Percentiles rank a stretch among this genome's conserved stretches.
phyloP scores from a whole-genome alignment of 768 basidiomycete species.

The Auricularia sp. region DNA sequence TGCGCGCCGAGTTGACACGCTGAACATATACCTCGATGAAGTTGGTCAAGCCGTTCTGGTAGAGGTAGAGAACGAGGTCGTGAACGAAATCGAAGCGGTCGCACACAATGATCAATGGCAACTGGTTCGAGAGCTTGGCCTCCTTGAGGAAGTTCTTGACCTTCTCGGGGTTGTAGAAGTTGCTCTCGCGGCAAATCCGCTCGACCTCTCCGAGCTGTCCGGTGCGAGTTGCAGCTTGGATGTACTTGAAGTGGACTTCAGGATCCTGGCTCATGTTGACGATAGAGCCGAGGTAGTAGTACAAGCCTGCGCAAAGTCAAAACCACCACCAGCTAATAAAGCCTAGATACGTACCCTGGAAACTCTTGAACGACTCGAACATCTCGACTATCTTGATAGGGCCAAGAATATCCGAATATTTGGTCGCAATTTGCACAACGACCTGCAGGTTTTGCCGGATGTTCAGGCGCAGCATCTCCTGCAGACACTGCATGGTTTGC shows the following conservation, averaged over 20 bases:
- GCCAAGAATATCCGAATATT: constrained; percentile 96
- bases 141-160: constrained; percentile 99
- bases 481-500: constrained; percentile 89
- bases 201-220: constrained; percentile 99
- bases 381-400: constrained; percentile 97
- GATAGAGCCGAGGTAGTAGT: constrained; percentile 96
- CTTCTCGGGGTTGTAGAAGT: constrained; percentile 97
- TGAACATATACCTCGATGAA: constrained; percentile 99
- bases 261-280: constrained; percentile 94
- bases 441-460: constrained; percentile 96
- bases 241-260: constrained; percentile 99
- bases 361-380: constrained; percentile 96
- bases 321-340: background rate
- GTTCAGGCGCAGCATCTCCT: constrained; percentile 95
- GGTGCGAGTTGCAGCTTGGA: constrained; percentile 95
- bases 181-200: constrained; percentile 95
- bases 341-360: constrained; percentile 43
- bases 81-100: constrained; percentile 99
- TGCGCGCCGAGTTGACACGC: constrained; percentile 91
- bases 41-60: constrained; percentile 91
- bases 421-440: constrained; percentile 94
- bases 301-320: constrained; percentile 48
- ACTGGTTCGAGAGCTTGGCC: constrained; percentile 89
- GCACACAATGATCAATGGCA: constrained; percentile 98
- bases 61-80: constrained; percentile 94